Conservation (phyloP, 1,284 basidiomycete genomes). For the Porodaedalea pini region DNA sequence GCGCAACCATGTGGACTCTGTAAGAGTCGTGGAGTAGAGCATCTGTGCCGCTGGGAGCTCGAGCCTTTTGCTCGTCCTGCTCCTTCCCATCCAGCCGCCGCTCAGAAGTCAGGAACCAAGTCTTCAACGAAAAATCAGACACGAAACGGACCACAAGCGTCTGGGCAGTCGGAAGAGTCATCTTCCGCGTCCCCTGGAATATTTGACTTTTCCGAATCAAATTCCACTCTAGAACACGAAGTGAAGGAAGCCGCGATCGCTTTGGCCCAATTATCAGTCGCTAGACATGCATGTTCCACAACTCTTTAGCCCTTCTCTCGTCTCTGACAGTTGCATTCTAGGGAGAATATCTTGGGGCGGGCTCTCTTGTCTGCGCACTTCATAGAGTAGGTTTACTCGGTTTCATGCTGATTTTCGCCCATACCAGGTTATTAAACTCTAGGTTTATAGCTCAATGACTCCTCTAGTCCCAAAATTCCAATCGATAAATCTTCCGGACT, state of each 20-base stretch:
- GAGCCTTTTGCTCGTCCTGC: constrained; percentile 46
- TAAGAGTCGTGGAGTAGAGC: constrained; percentile 44
- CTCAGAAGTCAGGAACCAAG: constrained; percentile 10
- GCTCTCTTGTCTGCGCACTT: constrained; percentile 31
- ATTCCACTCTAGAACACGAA: constrained; percentile 26
- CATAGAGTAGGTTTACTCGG: constrained; percentile 25
- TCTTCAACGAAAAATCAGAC: neutral
- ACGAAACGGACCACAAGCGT: neutral
- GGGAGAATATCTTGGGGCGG: constrained; percentile 31
- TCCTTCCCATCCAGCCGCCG: constrained; percentile 42
- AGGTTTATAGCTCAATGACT: constrained; percentile 27
- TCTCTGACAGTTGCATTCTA: neutral
- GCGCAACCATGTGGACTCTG: constrained; percentile 51
- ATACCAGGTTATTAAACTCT: neutral
- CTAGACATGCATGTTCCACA: constrained; percentile 9
- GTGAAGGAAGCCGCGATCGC: constrained; percentile 32
- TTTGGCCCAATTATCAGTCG: constrained; percentile 33
- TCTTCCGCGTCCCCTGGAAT: neutral
- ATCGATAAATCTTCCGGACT: constrained; percentile 10
- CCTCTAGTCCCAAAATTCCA: constrained; percentile 22
- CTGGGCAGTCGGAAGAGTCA: neutral
- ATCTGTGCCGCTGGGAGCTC: constrained; percentile 53
- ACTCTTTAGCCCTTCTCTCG: neutral
- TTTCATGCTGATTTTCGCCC: neutral
- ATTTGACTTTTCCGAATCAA: constrained; percentile 13